Percentiles rank a stretch among this genome's conserved stretches.
phyloP scores from a whole-genome alignment of 2,329 filamentous ascomycete genomes.

The Alternaria rosae region DNA sequence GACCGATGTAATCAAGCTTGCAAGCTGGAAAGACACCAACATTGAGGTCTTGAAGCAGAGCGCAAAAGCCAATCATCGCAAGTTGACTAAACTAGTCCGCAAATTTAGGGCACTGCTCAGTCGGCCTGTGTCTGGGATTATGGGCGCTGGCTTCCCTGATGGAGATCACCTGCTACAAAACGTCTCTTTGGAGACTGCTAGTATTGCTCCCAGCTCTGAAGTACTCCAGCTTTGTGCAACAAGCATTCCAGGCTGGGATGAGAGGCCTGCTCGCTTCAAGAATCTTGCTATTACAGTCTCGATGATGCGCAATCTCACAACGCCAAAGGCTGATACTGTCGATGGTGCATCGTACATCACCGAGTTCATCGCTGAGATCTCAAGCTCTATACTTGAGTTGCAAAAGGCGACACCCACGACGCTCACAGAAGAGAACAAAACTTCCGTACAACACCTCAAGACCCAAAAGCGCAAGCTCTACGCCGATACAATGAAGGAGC shows the following conservation, averaged over 20 bases:
- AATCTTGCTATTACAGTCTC: constrained; percentile 73
- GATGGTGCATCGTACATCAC: constrained; percentile 68
- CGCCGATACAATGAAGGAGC: constrained; percentile 81
- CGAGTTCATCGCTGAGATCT: constrained; percentile 72
- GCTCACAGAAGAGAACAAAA: constrained; percentile 88
- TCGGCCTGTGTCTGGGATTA: constrained; percentile 73
- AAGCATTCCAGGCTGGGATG: constrained; percentile 41
- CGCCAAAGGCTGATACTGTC: constrained; percentile 60
- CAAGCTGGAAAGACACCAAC: constrained; percentile 98
- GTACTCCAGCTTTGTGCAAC: constrained; percentile 31
- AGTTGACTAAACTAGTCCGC: constrained; percentile 87
- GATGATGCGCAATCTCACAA: constrained; percentile 74
- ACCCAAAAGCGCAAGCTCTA: constrained; percentile 88
- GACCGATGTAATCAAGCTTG: constrained; percentile 89
- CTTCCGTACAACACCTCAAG: constrained; percentile 86
- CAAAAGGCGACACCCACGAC: constrained; percentile 81
- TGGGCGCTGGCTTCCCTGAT: constrained; percentile 44
- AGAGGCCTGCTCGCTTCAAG: constrained; percentile 69
- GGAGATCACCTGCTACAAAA: constrained; percentile 19
- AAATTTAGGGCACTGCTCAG: constrained; percentile 85
- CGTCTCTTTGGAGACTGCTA: constrained; percentile 20
- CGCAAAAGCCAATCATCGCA: constrained; percentile 86
- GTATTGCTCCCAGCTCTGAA: constrained; percentile 19
- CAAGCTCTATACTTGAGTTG: constrained; percentile 73
- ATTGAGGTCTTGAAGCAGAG: constrained; percentile 89